A percentile compares a stretch with the other conserved stretches of the same genome.
Evolutionary conservation across 331 rosid genomes (phyloP).

Genomic region (Cydonia oblonga): DNA sequence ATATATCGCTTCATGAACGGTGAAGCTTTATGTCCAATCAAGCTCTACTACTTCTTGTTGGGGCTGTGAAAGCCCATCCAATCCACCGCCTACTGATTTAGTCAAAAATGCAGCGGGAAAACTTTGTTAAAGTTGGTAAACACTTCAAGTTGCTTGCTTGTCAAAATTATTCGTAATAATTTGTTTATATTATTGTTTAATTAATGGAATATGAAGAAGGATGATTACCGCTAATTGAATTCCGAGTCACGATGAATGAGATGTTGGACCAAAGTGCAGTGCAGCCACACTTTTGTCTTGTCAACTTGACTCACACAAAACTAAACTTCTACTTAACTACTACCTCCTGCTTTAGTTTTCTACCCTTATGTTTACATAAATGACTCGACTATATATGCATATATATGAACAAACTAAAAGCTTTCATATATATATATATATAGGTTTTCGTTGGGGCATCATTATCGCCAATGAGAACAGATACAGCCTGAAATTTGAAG

Average conservation of each 20-base stretch:
- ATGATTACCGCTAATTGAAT: background rate
- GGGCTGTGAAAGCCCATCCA: background rate
- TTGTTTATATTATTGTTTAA: background rate
- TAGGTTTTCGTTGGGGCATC: background rate
- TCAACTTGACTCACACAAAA: background rate
- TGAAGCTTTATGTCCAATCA: background rate
- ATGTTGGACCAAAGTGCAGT: background rate
- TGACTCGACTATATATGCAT: background rate
- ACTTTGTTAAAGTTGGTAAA: background rate
- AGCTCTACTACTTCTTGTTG: background rate
- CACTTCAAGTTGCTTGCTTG: background rate
- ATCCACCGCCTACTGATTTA: background rate
- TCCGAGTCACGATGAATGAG: background rate
- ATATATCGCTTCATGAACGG: background rate
- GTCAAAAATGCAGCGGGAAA: background rate
- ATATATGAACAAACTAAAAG: background rate
- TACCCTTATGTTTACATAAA: background rate
- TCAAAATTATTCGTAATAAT: background rate
- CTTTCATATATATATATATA: background rate
- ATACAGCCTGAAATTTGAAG: background rate
- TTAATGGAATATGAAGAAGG: background rate
- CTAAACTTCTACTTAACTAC: background rate
- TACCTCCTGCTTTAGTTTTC: background rate
- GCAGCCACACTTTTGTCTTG: background rate
- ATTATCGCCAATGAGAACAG: background rate